Conservation (phyloP, 441 rosid species). For the Euphorbia schlechtendalii region DNA sequence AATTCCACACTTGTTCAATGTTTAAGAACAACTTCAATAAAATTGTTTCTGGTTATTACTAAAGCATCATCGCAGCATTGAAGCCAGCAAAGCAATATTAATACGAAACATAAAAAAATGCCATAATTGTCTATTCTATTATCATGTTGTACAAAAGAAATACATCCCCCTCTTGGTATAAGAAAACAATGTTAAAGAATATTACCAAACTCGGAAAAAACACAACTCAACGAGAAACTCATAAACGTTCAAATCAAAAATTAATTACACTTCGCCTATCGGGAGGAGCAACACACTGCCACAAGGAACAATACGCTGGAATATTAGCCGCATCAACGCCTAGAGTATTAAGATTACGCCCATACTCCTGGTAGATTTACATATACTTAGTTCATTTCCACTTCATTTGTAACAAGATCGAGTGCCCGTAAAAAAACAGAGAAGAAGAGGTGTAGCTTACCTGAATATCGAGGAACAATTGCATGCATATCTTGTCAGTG, state of each 20-base stretch:
- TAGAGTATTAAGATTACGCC: slow-evolving; percentile 57
- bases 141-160: neutral
- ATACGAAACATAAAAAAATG: neutral
- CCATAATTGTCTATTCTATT: neutral
- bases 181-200: neutral
- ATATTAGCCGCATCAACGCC: slow-evolving; percentile 72
- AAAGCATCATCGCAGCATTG: neutral
- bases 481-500: slow-evolving; percentile 91
- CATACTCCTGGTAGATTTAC: slow-evolving; percentile 60
- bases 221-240: slow-evolving; percentile 14
- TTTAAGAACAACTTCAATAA: neutral
- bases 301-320: slow-evolving; percentile 57
- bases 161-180: neutral
- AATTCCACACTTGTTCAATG: no score
- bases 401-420: neutral
- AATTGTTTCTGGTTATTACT: neutral
- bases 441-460: slow-evolving; percentile 25
- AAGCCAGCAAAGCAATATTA: neutral
- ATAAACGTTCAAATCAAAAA: slow-evolving; percentile 23
- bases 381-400: neutral
- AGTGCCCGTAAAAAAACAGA: no score
- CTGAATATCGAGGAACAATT: slow-evolving; percentile 94
- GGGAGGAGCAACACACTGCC: slow-evolving; percentile 89
- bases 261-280: slow-evolving; percentile 48
- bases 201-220: neutral